Conservation (phyloP, 305 asterid species). For the Fraxinus velutina region DNA sequence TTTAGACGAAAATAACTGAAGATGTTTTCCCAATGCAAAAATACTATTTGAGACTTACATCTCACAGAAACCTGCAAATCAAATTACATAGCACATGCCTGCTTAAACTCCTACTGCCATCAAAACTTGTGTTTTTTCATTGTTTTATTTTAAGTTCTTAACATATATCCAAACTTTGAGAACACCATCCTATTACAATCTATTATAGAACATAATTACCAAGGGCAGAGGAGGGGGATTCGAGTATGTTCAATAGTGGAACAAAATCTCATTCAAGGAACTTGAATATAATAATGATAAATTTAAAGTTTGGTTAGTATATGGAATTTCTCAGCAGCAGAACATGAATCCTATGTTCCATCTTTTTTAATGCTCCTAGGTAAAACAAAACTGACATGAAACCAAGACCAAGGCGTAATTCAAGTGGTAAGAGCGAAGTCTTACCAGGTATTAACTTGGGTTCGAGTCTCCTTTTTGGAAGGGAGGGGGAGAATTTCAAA, state of each 20-base stretch:
- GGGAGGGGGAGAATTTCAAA: background rate
- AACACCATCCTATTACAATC: background rate
- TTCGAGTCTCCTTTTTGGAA: background rate
- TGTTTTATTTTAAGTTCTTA: background rate
- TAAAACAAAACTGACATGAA: background rate
- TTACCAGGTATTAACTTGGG: background rate
- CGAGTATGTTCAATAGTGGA: background rate
- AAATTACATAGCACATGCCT: background rate
- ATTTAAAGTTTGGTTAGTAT: background rate
- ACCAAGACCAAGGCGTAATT: background rate
- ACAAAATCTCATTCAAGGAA: background rate
- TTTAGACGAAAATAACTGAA: background rate
- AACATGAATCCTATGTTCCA: background rate
- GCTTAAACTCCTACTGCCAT: background rate
- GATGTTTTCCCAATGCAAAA: background rate
- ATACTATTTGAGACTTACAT: background rate
- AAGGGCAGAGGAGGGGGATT: background rate
- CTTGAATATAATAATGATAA: background rate
- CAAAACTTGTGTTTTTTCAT: background rate
- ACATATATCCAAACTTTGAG: constrained; percentile 26
- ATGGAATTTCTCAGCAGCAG: constrained; percentile 19
- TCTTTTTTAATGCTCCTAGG: background rate
- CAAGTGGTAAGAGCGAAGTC: background rate
- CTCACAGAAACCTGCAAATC: background rate
- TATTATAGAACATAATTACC: background rate